Percentiles rank a stretch among this genome's conserved stretches.
phyloP scores from a whole-genome alignment of 2,329 filamentous ascomycete species.

The Hypoxylon sp. region DNA sequence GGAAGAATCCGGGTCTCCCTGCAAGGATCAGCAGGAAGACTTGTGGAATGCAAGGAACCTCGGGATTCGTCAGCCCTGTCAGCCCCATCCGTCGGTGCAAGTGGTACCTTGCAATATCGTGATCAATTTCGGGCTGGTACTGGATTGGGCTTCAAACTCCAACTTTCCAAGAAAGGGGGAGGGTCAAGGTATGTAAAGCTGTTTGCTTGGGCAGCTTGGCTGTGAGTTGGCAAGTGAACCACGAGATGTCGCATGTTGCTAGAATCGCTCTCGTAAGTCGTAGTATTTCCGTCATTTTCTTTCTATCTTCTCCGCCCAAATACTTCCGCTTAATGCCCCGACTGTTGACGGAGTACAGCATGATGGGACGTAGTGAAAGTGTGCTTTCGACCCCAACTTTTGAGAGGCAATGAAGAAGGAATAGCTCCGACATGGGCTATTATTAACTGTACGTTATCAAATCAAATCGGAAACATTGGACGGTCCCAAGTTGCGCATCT shows the following conservation, averaged over 20 bases:
- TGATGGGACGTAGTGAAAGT: constrained; percentile 21
- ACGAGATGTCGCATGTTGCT: neutral
- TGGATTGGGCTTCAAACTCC: constrained; percentile 34
- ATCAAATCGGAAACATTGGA: constrained; percentile 45
- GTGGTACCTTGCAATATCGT: constrained; percentile 31
- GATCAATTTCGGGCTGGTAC: constrained; percentile 39
- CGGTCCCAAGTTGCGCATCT: constrained; percentile 40
- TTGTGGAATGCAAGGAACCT: constrained; percentile 22
- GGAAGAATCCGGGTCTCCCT: constrained; percentile 42
- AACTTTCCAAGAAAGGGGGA: constrained; percentile 24
- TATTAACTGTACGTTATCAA: constrained; percentile 33
- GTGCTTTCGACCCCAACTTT: constrained; percentile 32
- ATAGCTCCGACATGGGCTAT: constrained; percentile 22
- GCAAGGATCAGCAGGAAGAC: constrained; percentile 32
- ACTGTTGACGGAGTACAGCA: constrained; percentile 21
- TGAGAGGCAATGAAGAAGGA: constrained; percentile 27
- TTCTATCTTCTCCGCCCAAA: constrained; percentile 16
- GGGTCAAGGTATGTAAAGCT: constrained; percentile 5
- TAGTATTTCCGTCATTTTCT: neutral
- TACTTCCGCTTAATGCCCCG: constrained; percentile 7
- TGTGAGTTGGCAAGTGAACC: constrained; percentile 11
- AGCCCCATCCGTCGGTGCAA: constrained; percentile 35
- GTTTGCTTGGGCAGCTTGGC: constrained; percentile 19
- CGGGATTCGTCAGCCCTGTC: constrained; percentile 43
- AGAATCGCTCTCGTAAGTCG: constrained; percentile 1